Base-by-base conservation (phyloP, 2,329 filamentous ascomycete species). In the Bipolaris bicolor region DNA sequence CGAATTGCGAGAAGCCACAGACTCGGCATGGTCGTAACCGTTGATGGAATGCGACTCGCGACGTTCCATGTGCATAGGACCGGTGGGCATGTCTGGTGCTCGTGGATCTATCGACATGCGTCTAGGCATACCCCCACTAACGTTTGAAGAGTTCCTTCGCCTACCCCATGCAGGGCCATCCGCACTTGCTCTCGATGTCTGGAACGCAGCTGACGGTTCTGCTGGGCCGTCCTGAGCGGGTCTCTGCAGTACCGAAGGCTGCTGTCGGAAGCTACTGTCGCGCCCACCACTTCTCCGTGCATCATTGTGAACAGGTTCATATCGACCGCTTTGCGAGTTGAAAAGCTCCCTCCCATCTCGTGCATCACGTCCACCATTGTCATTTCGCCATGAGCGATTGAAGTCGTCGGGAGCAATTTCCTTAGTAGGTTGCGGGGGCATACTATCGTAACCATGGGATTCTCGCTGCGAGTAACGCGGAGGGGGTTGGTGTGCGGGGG, bases 361-460 rank as follows among this genome's bases (percentile, higher is more conserved):
- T 55, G 90, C 84, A 60, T 86, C 88, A 22, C 51, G 51, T 18
- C 49, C 46, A 10, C 84, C 82, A 54, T 84, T 82, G 5, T 88
- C 85, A 60, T 97, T 92, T 68, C 90, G 85, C 88, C 91, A 96
- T 33, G 89, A 86, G 61, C 95, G 86, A 73, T 89, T 96, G 71
- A 97, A 98, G 64, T 97, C 94, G 75, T 98, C 95, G 0, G 93
- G 90, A 5, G 92, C 91, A 62, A 97, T 96, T 73, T 98, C 93
- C 70, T 92, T 91, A 0, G 89, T 84, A 22, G 81, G 80, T 13
- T 74, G 82, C 49, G 82, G 81, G 16, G 80, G 79, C 63, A 81
- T 79, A 51, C 79, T 79, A 60, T 88, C 87, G 56, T 83, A 81
- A 5, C 81, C 79, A 52, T 84, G 82, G 10, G 80, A 74, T 62